Conservation (phyloP, 78 protist species). For the Diacronema lutheri region DNA sequence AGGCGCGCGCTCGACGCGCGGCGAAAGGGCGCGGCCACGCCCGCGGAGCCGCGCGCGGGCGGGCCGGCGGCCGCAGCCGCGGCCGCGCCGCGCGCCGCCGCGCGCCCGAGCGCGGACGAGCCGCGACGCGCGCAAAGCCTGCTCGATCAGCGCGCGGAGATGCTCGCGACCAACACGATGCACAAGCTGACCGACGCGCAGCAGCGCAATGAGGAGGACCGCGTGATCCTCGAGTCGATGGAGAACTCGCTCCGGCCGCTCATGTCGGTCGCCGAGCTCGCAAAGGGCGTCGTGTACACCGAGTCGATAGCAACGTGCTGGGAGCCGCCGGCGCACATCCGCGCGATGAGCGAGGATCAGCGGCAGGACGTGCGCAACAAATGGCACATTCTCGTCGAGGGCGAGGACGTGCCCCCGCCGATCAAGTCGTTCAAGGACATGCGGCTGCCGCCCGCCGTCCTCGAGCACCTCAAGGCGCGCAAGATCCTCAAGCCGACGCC, state of each 20-base stretch:
- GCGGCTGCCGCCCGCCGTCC: constrained; percentile 82
- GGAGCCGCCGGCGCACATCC: constrained; percentile 50
- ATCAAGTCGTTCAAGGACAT: constrained; percentile 72
- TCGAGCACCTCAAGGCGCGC: constrained; percentile 40
- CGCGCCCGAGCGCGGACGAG: no score
- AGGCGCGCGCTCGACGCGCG: neutral
- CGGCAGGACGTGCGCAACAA: constrained; percentile 54
- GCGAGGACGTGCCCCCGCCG: constrained; percentile 86
- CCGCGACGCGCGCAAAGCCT: neutral
- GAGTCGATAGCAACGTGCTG: constrained; percentile 47
- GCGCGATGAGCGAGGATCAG: constrained; percentile 20
- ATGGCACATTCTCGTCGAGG: constrained; percentile 73
- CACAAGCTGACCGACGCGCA: constrained; percentile 10
- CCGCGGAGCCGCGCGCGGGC: neutral
- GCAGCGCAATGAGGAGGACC: neutral
- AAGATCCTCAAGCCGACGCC: constrained; percentile 92
- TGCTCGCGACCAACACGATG: neutral
- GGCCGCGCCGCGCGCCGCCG: neutral
- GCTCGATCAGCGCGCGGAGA: constrained; percentile 5
- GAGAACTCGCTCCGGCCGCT: neutral
- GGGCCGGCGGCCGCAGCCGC: neutral
- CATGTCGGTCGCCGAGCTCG: constrained; percentile 31
- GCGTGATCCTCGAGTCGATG: neutral
- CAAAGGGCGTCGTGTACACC: constrained; percentile 48
- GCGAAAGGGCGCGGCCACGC: neutral